Evolutionary conservation across 2,329 filamentous ascomycete genomes (phyloP), one percentile per base, ranked within the genome.

Genomic region (Diaporthe sp.): DNA sequence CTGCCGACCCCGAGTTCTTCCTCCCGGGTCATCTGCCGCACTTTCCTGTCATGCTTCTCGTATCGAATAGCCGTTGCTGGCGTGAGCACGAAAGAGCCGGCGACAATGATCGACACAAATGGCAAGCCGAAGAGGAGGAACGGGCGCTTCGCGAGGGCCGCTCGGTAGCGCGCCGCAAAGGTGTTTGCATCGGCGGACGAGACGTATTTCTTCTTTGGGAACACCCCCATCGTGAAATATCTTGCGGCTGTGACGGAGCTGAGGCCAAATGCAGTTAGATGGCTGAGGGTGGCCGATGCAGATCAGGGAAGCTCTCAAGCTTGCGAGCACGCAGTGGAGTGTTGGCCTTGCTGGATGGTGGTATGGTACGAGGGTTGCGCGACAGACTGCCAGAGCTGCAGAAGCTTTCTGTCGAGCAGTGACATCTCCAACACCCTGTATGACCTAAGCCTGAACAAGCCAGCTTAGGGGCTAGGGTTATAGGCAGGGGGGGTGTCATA

Each of bases 111-210:
- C 74, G 91, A 87, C 79, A 99, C 90, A 84, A 99, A 99, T 0
- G 97, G 97, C 5, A 99, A 89, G 2, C 97, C 97, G 83, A 99
- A 99, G 77, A 98, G 91, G 39, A 95, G 87, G 84, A 99, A 99
- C 1, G 97, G 97, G 80, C 94, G 95, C 81, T 90, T 93, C 75
- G 91, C 88, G 79, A 99, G 91, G 76, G 91, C 84, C 44, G 90
- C 87, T 75, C 97, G 94, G 87, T 99, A 99, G 77, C 88, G 88
- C 75, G 93, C 90, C 69, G 94, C 94, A 79, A 98, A 86, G 15
- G 90, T 91, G 84, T 92, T 92, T 77, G 90, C 86, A 77, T 95
- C 90, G 76, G 91, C 89, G 46, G 93, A 85, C 55, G 91, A 86
- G 77, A 92, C 92, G 84, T 93, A 98, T 77, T 92, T 93, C 79